These are phyloP conservation scores for Fusarium sp. DNA, from an alignment of 2,329 filamentous ascomycete species.

Conservation along the genomic window DNA sequence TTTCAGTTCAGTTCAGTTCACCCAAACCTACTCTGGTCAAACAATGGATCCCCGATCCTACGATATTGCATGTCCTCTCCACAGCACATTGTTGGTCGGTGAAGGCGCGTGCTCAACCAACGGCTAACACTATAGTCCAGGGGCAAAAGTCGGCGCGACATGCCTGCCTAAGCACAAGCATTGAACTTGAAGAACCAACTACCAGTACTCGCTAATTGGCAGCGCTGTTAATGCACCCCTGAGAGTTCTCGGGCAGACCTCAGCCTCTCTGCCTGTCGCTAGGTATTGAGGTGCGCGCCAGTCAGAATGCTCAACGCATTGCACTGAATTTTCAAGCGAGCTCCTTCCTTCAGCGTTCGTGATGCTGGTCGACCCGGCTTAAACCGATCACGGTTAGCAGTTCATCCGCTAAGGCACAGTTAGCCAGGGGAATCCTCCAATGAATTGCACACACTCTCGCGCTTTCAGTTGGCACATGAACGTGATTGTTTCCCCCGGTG, in stretches of 20 bases:
- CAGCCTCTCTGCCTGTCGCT: background rate
- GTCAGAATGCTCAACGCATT: constrained; percentile 3
- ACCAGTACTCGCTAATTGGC: constrained; percentile 28
- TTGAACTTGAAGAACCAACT: constrained; percentile 17
- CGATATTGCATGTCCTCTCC: constrained; percentile 9
- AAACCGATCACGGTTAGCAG: constrained; percentile 35
- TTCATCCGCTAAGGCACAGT: constrained; percentile 21
- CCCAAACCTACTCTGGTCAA: background rate
- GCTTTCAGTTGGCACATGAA: constrained; percentile 12
- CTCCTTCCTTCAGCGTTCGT: constrained; percentile 3
- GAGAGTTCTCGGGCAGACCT: background rate
- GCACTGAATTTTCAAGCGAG: constrained; percentile 11
- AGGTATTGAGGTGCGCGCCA: constrained; percentile 10
- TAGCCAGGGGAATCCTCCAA: constrained; percentile 22
- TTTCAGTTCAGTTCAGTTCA: background rate
- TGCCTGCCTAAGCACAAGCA: background rate
- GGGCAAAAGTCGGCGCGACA: constrained; percentile 20
- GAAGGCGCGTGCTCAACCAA: constrained; percentile 35
- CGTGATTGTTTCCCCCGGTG: constrained; percentile 15
- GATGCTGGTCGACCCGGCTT: constrained; percentile 6
- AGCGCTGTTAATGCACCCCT: constrained; percentile 20
- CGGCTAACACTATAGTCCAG: constrained; percentile 26
- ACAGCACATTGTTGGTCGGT: constrained; percentile 30
- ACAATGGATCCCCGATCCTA: background rate
- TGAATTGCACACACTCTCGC: background rate